Conservation (phyloP, 176 grass and related monocot species). For the Urochloa ruziziensis region DNA sequence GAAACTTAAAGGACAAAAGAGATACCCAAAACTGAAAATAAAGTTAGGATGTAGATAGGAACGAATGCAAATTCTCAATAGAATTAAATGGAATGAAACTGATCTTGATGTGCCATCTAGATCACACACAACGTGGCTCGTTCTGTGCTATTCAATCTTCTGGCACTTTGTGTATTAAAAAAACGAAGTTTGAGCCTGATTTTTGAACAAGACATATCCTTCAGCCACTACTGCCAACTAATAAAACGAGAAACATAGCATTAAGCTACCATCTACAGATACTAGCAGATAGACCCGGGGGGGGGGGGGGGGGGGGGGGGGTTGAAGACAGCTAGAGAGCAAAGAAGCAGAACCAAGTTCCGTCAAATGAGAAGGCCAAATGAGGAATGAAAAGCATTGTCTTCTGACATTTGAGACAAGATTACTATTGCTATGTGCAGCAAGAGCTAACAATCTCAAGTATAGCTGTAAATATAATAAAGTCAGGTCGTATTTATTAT, state of each 20-base stretch:
- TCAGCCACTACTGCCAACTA: conserved; percentile 3
- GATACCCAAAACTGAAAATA: conserved; percentile 15
- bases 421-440: neutral
- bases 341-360: conserved; percentile 13
- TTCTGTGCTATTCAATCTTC: conserved; percentile 16
- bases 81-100: neutral
- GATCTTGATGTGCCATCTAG: conserved; percentile 7
- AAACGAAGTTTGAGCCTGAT: conserved; percentile 17
- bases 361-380: neutral
- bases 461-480: neutral
- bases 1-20: neutral
- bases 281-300: conserved; percentile 14
- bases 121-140: neutral
- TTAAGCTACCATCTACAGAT: conserved; percentile 3
- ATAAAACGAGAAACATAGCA: neutral
- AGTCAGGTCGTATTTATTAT: neutral
- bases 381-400: conserved; percentile 16
- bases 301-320: too few relatives aligned
- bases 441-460: conserved; percentile 1
- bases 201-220: conserved; percentile 1
- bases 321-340: neutral
- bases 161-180: conserved; percentile 11
- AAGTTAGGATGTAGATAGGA: neutral
- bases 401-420: neutral
- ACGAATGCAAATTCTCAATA: conserved; percentile 1